phyloP scores from a whole-genome alignment of 202 grass and related monocot genomes.

The Cymbopogon flexuosus region DNA sequence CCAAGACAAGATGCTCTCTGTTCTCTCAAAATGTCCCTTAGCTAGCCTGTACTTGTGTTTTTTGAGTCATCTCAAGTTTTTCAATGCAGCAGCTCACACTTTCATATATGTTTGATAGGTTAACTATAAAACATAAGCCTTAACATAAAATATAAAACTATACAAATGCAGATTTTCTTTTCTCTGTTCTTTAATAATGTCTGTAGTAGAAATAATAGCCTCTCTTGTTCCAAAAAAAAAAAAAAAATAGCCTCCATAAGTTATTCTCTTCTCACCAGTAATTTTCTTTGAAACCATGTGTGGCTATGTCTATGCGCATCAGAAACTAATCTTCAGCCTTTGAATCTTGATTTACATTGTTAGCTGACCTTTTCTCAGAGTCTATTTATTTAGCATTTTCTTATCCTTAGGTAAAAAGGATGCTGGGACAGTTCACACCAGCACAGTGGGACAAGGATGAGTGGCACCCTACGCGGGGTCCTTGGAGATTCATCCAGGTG shows the following conservation, averaged over 20 bases:
- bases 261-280: not conserved
- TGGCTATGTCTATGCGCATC: not conserved
- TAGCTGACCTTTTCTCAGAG: not conserved
- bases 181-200: not conserved
- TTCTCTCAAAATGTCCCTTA: slow-evolving; percentile 19
- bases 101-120: slow-evolving; percentile 18
- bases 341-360: slow-evolving; percentile 3
- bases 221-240: not conserved
- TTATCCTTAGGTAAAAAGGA: slow-evolving; percentile 82
- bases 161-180: not conserved
- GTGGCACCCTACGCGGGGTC: slow-evolving; percentile 77
- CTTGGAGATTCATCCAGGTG: slow-evolving; percentile 96
- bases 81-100: slow-evolving; percentile 2
- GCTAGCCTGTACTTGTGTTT: not conserved
- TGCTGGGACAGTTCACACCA: slow-evolving; percentile 90
- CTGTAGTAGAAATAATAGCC: not conserved
- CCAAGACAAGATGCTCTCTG: not conserved
- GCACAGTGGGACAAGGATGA: slow-evolving; percentile 98
- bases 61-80: slow-evolving; percentile 1
- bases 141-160: not conserved
- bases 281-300: slow-evolving; percentile 21
- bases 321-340: not conserved
- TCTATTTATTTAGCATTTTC: slow-evolving; percentile 23
- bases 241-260: not conserved
- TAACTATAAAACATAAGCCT: not conserved